phyloP scores from a whole-genome alignment of 192 early-diverging fungal species.

The Gaertneriomyces sp. region DNA sequence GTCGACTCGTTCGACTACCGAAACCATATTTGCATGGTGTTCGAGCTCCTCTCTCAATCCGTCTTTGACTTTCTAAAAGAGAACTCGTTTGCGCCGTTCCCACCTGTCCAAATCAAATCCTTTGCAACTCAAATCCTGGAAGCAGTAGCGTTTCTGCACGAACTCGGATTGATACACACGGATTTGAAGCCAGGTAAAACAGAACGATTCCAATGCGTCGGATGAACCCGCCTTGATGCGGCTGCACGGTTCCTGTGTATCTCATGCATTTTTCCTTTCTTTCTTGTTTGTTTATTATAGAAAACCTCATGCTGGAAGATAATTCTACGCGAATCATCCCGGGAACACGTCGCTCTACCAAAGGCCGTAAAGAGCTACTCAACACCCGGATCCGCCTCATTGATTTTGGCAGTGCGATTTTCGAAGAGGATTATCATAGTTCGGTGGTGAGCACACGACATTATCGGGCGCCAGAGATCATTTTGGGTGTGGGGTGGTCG shows the following conservation, averaged over 20 bases:
- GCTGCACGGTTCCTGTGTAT: too few relatives aligned
- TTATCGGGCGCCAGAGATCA: conserved; percentile 96
- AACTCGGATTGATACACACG: conserved; percentile 84
- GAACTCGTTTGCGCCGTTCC: conserved; percentile 86
- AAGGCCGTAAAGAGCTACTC: conserved; percentile 60
- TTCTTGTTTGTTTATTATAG: neutral
- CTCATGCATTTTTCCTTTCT: too few relatives aligned
- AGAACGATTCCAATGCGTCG: too few relatives aligned
- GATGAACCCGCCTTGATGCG: too few relatives aligned
- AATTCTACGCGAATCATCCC: conserved; percentile 8
- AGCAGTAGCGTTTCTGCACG: conserved; percentile 89
- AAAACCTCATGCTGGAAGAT: conserved; percentile 33
- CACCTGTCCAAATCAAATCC: conserved; percentile 74
- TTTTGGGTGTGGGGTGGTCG: conserved; percentile 90
- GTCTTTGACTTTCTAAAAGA: conserved; percentile 97
- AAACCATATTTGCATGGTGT: conserved; percentile 98
- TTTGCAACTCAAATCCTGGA: conserved; percentile 82
- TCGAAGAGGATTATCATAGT: conserved; percentile 89
- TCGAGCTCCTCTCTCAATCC: conserved; percentile 81
- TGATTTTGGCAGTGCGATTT: conserved; percentile 95
- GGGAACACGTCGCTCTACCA: conserved; percentile 31
- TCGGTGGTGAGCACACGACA: conserved; percentile 90
- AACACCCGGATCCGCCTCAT: conserved; percentile 81
- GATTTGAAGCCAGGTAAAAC: conserved; percentile 88
- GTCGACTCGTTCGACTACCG: conserved; percentile 79